Evolutionary conservation across 257 asterid species (phyloP), one percentile per base, ranked within the genome.

Genomic region (Nicotiana benthamiana): DNA sequence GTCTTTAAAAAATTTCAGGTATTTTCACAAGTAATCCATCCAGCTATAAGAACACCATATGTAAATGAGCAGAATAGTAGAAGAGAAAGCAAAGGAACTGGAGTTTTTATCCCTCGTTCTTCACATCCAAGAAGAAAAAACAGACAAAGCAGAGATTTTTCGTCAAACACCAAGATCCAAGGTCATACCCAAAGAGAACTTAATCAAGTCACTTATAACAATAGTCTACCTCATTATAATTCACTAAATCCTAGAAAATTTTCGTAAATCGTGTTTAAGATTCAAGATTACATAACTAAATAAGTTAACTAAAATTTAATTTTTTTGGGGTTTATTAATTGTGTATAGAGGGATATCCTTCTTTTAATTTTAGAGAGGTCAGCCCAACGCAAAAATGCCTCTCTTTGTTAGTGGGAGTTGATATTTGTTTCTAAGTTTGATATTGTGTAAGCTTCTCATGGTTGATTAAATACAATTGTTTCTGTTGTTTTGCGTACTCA

Each of bases 51-150:
- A 84, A 12, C 85, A 36, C 84, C 90, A 54, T 84, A 32, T 70
- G 51, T 79, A 20, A 77, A 86, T 60, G 91, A 90, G 77, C 90
- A 80, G n/a, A 83, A 64, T 3, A 72, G 81, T 88, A 92, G 85
- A 76, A 89, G 91, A 83, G 94, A 89, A 79, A 91, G 93, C 90
- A 92, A 92, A 84, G 98, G 98, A 20, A 94, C 98, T 4, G 97
- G 98, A 70, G 98, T 94, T 9, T 94, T 94, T 28, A 92, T 94
- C 77, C 98, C 98, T 8, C 92, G 84, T 66, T 88, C 93, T 18
- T 79, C 90, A 13, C 86, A 88, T 52, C 85, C 87, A 0, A 87
- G 93, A 75, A 83, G 93, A 83, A 90, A 86, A 77, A 89, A 79
- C 57, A 88, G 83, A 82, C 79, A 70, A n/a, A n/a, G n/a, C n/a